Percentiles rank a stretch among this genome's conserved stretches.
These are phyloP conservation scores for Tetracentron sinense DNA, from an alignment of 164 flowering plant species.

Conservation along the genomic window DNA sequence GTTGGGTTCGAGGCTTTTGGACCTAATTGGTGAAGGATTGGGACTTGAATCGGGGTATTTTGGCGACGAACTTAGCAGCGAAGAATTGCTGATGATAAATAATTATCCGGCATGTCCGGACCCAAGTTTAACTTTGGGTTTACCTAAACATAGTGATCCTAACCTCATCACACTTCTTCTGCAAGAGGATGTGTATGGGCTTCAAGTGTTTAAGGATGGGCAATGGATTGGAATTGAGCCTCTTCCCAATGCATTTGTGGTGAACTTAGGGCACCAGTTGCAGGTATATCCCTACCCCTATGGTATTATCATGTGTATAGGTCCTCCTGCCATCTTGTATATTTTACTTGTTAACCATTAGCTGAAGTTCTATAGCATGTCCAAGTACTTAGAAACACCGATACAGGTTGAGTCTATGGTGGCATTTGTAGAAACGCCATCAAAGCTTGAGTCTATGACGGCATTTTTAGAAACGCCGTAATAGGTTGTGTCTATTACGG, in stretches of 20 bases:
- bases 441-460: too few relatives aligned
- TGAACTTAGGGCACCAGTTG: slow-evolving; percentile 22
- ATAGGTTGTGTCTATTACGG: too few relatives aligned
- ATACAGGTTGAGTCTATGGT: too few relatives aligned
- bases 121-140: slow-evolving; percentile 41
- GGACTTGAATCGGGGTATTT: slow-evolving; percentile 33
- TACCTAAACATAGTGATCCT: slow-evolving; percentile 36
- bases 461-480: too few relatives aligned
- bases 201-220: slow-evolving; percentile 36
- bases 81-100: slow-evolving; percentile 19
- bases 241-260: slow-evolving; percentile 22
- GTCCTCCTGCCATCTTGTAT: too few relatives aligned
- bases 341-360: too few relatives aligned
- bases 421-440: too few relatives aligned
- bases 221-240: slow-evolving; percentile 31
- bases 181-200: slow-evolving; percentile 36
- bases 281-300: slow-evolving; percentile 17
- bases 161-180: slow-evolving; percentile 33
- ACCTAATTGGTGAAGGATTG: slow-evolving; percentile 35
- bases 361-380: too few relatives aligned
- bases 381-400: too few relatives aligned
- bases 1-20: slow-evolving; percentile 30
- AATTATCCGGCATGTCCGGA: slow-evolving; percentile 48
- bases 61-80: slow-evolving; percentile 15
- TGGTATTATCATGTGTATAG: too few relatives aligned